Percentiles rank a stretch among this genome's conserved stretches.
phyloP scores from a whole-genome alignment of 345 rosid genomes.

The Trapa incisa region DNA sequence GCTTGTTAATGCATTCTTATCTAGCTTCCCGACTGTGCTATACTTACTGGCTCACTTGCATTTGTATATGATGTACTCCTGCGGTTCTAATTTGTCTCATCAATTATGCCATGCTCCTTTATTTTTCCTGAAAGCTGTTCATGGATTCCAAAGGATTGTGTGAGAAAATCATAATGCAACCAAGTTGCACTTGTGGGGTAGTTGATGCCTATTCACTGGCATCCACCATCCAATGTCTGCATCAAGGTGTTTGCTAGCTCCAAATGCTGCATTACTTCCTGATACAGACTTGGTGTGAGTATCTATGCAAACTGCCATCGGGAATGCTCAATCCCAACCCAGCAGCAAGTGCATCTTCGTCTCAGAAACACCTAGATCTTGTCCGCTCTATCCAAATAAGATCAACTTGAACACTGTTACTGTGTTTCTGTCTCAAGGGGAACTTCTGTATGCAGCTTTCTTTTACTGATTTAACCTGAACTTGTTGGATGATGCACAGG shows the following conservation, averaged over 20 bases:
- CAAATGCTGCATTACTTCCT: neutral
- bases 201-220: neutral
- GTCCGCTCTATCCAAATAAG: neutral
- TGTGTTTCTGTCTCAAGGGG: neutral
- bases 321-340: neutral
- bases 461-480: neutral
- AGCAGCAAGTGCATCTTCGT: neutral
- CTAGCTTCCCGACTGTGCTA: neutral
- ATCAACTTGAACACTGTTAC: neutral
- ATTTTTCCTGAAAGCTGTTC: neutral
- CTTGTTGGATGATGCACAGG: neutral
- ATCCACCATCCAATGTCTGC: no score
- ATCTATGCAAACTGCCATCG: neutral
- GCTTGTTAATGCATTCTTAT: neutral
- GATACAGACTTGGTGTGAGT: neutral
- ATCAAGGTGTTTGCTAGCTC: neutral
- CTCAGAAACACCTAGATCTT: neutral
- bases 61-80: neutral
- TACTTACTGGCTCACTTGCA: neutral
- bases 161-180: neutral
- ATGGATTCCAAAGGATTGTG: neutral
- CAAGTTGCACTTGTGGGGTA: no score
- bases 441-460: neutral
- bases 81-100: neutral
- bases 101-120: neutral